phyloP scores from a whole-genome alignment of 768 basidiomycete genomes.

The Hericium rajendrae region DNA sequence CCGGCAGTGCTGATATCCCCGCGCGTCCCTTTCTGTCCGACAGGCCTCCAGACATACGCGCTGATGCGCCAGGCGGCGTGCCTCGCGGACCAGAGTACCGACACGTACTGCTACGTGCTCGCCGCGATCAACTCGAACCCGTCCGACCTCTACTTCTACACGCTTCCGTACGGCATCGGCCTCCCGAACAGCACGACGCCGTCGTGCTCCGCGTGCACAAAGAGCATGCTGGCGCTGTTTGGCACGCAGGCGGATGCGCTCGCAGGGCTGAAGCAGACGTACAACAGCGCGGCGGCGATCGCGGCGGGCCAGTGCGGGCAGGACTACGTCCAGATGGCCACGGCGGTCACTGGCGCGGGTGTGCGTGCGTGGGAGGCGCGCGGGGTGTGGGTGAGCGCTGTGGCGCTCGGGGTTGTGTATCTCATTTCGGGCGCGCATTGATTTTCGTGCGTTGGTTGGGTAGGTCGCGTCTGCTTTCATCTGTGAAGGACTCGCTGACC shows the following conservation, averaged over 20 bases:
- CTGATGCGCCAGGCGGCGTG: constrained; percentile 58
- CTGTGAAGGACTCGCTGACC: too few species aligned
- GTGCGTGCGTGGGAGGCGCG: not conserved
- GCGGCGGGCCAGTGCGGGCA: constrained; percentile 43
- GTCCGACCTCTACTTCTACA: constrained; percentile 66
- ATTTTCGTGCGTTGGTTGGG: not conserved
- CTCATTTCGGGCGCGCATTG: not conserved
- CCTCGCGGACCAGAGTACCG: constrained; percentile 41
- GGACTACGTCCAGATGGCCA: constrained; percentile 26
- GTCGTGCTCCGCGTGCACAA: constrained; percentile 58
- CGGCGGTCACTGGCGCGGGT: constrained; percentile 2
- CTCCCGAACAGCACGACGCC: constrained; percentile 41
- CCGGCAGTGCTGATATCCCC: not conserved
- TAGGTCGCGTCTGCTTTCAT: not conserved
- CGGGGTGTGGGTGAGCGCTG: not conserved
- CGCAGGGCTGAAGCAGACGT: constrained; percentile 36
- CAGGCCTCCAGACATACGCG: constrained; percentile 54
- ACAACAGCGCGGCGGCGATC: constrained; percentile 35
- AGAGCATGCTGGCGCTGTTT: constrained; percentile 48
- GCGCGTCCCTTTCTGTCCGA: not conserved
- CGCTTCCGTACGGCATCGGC: constrained; percentile 47
- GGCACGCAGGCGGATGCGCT: constrained; percentile 27
- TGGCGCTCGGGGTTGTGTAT: not conserved
- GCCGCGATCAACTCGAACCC: constrained; percentile 49
- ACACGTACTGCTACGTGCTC: constrained; percentile 66